Conservation (phyloP, 176 grass and related monocot species). For the Puccinellia tenuiflora region DNA sequence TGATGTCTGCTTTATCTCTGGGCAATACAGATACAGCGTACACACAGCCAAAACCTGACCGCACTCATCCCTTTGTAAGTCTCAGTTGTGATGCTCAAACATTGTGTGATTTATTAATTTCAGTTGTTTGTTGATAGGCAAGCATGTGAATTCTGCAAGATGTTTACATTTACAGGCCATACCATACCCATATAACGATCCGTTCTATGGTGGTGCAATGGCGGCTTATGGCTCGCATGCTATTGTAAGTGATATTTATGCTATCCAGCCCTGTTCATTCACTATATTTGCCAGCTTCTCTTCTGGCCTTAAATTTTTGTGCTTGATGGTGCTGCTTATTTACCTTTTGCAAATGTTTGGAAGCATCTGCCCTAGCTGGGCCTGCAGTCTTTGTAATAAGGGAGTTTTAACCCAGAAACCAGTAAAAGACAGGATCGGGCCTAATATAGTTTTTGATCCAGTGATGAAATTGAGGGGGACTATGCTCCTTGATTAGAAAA, state of each 20-base stretch:
- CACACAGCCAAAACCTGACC: conserved; percentile 51
- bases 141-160: conserved; percentile 15
- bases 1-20: conserved; percentile 70
- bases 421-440: too few species aligned
- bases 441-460: too few species aligned
- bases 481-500: too few species aligned
- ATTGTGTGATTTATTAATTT: not conserved
- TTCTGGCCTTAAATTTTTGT: not conserved
- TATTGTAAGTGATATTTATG: conserved; percentile 50
- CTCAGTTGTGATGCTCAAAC: not conserved
- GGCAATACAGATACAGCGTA: conserved; percentile 50
- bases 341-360: not conserved
- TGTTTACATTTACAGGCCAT: conserved; percentile 58
- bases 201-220: conserved; percentile 52
- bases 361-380: not conserved
- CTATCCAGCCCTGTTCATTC: conserved; percentile 16
- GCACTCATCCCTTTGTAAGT: conserved; percentile 66
- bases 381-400: too few species aligned
- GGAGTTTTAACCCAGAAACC: too few species aligned
- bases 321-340: not conserved
- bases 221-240: conserved; percentile 52
- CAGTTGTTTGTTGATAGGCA: conserved; percentile 10
- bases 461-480: too few species aligned
- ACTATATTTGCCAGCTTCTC: not conserved
- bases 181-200: conserved; percentile 74